Percentiles rank a stretch among this genome's conserved stretches.
phyloP scores from a whole-genome alignment of 2,329 filamentous ascomycete genomes.

The Berkeleyomyces rouxiae region DNA sequence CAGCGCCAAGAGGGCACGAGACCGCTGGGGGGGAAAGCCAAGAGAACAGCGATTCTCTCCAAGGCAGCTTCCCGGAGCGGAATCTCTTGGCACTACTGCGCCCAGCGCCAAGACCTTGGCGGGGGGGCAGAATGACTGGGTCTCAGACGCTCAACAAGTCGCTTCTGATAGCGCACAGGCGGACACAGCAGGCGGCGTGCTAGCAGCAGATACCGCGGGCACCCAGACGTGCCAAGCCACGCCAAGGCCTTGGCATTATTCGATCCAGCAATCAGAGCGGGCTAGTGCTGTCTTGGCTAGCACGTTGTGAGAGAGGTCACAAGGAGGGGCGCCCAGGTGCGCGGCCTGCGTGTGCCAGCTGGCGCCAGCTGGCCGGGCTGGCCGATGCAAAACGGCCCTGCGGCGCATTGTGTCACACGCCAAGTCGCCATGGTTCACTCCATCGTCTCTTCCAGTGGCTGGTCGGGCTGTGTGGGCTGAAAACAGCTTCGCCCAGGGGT shows the following conservation, averaged over 20 bases:
- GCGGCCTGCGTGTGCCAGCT: neutral
- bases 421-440: neutral
- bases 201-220: neutral
- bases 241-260: slow-evolving; percentile 11
- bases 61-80: slow-evolving; percentile 12
- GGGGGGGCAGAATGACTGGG: slow-evolving; percentile 6
- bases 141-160: neutral
- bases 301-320: neutral
- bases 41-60: neutral
- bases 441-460: neutral
- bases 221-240: neutral
- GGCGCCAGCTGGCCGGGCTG: neutral
- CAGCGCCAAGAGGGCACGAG: slow-evolving; percentile 8
- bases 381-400: neutral
- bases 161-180: neutral
- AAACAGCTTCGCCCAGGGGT: neutral
- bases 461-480: neutral
- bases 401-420: neutral
- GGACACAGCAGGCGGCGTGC: neutral
- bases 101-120: slow-evolving; percentile 14
- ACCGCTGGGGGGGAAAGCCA: neutral
- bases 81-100: slow-evolving; percentile 14
- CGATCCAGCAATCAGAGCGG: slow-evolving; percentile 5
- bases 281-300: neutral
- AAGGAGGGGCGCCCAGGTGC: neutral